phyloP scores from a whole-genome alignment of 192 early-diverging fungal genomes.

The Backusella psychrophila region DNA sequence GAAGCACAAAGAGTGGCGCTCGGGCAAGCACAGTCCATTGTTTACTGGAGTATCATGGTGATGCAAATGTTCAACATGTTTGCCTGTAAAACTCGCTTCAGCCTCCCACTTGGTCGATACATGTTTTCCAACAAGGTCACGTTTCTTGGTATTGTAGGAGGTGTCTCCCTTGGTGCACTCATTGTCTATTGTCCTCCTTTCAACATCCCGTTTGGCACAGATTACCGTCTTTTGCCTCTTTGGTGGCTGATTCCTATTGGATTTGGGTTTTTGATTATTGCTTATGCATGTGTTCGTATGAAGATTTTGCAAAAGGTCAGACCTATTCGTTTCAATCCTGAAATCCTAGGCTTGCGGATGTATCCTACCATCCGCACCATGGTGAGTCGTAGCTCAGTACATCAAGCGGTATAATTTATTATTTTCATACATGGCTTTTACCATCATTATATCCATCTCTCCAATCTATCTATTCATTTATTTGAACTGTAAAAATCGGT shows the following conservation, averaged over 20 bases:
- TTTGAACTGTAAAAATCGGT: background rate
- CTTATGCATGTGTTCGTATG: constrained; percentile 69
- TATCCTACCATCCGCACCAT: constrained; percentile 64
- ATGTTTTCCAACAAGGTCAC: constrained; percentile 78
- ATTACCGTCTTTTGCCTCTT: constrained; percentile 56
- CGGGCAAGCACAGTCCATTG: constrained; percentile 74
- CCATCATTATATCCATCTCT: background rate
- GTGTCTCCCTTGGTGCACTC: constrained; percentile 61
- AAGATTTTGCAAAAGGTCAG: constrained; percentile 56
- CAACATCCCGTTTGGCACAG: constrained; percentile 71
- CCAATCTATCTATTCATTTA: background rate
- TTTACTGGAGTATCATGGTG: constrained; percentile 81
- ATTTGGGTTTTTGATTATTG: constrained; percentile 75
- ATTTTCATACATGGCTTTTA: background rate
- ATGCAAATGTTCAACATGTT: constrained; percentile 95
- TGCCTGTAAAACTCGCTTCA: constrained; percentile 74
- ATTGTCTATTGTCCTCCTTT: constrained; percentile 87
- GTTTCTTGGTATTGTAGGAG: constrained; percentile 71
- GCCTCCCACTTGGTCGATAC: constrained; percentile 73
- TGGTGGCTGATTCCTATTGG: constrained; percentile 85
- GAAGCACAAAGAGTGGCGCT: constrained; percentile 65
- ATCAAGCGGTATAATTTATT: background rate
- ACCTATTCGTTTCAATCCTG: constrained; percentile 67
- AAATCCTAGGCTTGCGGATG: constrained; percentile 85
- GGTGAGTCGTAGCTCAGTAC: background rate